phyloP scores from a whole-genome alignment of 352 stramenopile species.

The Blastocystis sp. region DNA sequence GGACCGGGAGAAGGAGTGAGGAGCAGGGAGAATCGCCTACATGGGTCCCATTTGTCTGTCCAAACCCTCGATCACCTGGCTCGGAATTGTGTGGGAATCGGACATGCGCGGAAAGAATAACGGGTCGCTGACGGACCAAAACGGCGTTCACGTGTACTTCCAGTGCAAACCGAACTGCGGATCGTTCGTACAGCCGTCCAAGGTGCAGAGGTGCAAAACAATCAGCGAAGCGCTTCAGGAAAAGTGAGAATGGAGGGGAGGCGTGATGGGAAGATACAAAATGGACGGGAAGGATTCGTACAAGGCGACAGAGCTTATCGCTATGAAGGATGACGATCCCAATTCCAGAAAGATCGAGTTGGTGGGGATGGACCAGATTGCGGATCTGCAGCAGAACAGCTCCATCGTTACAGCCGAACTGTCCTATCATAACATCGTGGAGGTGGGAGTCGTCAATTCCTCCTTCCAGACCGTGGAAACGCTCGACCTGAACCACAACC shows the following conservation, averaged over 20 bases:
- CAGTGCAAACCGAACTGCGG: neutral
- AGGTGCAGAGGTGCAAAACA: neutral
- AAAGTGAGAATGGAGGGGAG: neutral
- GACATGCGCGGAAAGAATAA: constrained; percentile 42
- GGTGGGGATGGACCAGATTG: constrained; percentile 43
- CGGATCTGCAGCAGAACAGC: neutral
- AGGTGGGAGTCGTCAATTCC: neutral
- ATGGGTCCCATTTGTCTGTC: constrained; percentile 58
- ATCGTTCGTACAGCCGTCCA: constrained; percentile 33
- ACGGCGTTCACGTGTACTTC: constrained; percentile 41
- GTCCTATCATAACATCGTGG: neutral
- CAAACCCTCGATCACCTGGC: constrained; percentile 32
- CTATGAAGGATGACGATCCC: neutral
- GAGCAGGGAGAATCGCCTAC: constrained; percentile 32
- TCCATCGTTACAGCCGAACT: constrained; percentile 7
- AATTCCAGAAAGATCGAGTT: neutral
- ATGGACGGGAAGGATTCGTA: constrained; percentile 47
- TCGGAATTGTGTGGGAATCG: constrained; percentile 34
- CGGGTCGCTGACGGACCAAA: constrained; percentile 10
- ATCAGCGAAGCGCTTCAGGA: constrained; percentile 15
- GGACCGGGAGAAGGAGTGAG: neutral
- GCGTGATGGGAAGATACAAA: constrained; percentile 35
- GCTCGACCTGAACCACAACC: constrained; percentile 27
- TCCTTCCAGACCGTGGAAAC: neutral
- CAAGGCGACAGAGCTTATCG: constrained; percentile 8